These are phyloP conservation scores for Larix sibirica DNA, from an alignment of 83 land plant genomes.

Conservation along the genomic window DNA sequence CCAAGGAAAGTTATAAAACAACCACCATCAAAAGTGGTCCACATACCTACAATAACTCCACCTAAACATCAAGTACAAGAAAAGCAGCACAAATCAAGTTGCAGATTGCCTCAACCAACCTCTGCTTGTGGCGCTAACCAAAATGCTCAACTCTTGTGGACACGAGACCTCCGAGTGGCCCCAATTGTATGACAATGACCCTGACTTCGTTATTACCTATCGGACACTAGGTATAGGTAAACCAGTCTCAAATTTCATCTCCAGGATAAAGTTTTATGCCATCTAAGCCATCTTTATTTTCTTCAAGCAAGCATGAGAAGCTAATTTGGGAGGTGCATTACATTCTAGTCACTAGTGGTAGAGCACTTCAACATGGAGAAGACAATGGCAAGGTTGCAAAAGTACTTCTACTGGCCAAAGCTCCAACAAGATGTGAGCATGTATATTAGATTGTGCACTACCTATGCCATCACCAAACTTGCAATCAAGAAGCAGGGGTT, in stretches of 20 bases:
- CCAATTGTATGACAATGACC: too few species aligned
- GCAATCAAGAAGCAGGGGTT: too few species aligned
- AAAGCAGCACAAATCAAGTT: too few species aligned
- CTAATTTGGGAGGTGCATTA: not conserved
- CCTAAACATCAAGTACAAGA: too few species aligned
- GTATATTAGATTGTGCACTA: not conserved
- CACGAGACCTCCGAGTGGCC: too few species aligned
- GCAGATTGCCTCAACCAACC: not conserved
- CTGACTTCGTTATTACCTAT: too few species aligned
- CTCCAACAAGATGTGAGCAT: not conserved
- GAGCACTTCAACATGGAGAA: not conserved
- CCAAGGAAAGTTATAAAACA: not conserved
- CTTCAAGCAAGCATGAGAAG: not conserved
- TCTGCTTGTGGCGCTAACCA: not conserved
- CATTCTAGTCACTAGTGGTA: not conserved
- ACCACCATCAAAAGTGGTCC: not conserved
- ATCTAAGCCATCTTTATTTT: too few species aligned
- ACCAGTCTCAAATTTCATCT: too few species aligned
- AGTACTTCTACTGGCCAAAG: too few species aligned
- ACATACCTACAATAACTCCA: not conserved
- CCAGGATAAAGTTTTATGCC: too few species aligned
- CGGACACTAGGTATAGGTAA: too few species aligned
- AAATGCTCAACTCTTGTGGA: not conserved
- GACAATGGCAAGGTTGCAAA: not conserved
- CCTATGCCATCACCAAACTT: not conserved